Evolutionary conservation across 148 eudicot genomes (phyloP).

Genomic region (Diospyros kaki): DNA sequence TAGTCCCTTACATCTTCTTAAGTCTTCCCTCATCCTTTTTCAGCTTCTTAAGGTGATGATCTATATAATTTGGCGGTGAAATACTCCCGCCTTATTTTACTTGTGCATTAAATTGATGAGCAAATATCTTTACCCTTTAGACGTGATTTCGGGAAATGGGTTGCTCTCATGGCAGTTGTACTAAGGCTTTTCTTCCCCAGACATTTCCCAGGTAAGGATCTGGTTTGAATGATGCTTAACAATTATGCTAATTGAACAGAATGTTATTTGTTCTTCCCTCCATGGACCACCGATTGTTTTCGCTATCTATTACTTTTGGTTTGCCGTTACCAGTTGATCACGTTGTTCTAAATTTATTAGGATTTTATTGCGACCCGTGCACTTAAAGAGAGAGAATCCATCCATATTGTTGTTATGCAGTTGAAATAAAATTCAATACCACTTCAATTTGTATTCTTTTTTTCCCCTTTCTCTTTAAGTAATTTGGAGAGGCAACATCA

Average conservation of each 20-base stretch:
- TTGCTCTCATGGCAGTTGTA: conserved; percentile 77
- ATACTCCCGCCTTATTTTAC: not conserved
- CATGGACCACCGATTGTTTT: not conserved
- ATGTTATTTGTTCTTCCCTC: not conserved
- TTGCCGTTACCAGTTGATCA: too few species aligned
- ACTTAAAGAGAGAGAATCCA: too few species aligned
- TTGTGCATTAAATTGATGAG: not conserved
- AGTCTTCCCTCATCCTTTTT: conserved; percentile 62
- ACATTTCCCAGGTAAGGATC: conserved; percentile 59
- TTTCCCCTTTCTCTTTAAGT: too few species aligned
- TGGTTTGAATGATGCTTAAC: not conserved
- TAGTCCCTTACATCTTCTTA: conserved; percentile 80
- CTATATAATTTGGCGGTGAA: not conserved
- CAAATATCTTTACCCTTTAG: conserved; percentile 22
- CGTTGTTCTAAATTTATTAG: too few species aligned
- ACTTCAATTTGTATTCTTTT: too few species aligned
- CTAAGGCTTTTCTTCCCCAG: conserved; percentile 58
- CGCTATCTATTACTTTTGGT: not conserved
- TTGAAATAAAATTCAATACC: too few species aligned
- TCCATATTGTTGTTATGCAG: too few species aligned
- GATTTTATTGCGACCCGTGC: too few species aligned
- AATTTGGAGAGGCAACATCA: too few species aligned
- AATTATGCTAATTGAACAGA: not conserved
- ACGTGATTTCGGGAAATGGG: conserved; percentile 81
- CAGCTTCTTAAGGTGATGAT: conserved; percentile 52